Base-by-base conservation (phyloP, 148 eudicot species). In the Nyssa sinensis region DNA sequence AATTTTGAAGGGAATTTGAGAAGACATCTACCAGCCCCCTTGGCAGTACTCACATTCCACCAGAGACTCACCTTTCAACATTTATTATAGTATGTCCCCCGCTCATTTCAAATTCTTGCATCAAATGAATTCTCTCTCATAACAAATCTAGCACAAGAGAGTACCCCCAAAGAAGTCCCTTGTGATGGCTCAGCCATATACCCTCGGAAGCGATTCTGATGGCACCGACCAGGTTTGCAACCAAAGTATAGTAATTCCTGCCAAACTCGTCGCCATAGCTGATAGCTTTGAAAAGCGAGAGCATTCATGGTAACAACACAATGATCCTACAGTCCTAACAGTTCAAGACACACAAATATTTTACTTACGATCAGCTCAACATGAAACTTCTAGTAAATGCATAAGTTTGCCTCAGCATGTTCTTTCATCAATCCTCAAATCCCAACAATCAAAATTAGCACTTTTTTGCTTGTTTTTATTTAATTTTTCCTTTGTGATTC, bases 251-350 rank as follows among this genome's bases (percentile, higher is more conserved):
- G 77, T 85, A 30, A 67, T 80, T 75, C 82, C 95, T 23, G 67
- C 72, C 35, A 59, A 35, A 47, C 44, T 73, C 37, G 67, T 68
- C 30, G 69, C 70, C 19, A 65, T 67, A 24, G 82, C 76, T 33
- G 78, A 76, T 30, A 80, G 75, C 74, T 78, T 85, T 37, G 84
- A 84, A 74, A 86, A 85, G 80, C 83, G 76, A 51, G 90, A 84
- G 34, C 49, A 80, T 49, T 82, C 92, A 75, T 88, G 92, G 90
- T 86, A 83, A 82, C 68, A 57, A 35, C 5, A 66, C 7, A 21
- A 58, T 55, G 16, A 37, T 4, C 62, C 41, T 24, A 16, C 66
- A 19, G 59, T 75, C 35, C 16, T 61, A 3, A 58, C 34, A 70
- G 25, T 11, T 32, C 16, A 47, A 69, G 3, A 37, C 9, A 4